phyloP scores from a whole-genome alignment of 495 filamentous ascomycete species.

The Penicillium psychrofluorescens region DNA sequence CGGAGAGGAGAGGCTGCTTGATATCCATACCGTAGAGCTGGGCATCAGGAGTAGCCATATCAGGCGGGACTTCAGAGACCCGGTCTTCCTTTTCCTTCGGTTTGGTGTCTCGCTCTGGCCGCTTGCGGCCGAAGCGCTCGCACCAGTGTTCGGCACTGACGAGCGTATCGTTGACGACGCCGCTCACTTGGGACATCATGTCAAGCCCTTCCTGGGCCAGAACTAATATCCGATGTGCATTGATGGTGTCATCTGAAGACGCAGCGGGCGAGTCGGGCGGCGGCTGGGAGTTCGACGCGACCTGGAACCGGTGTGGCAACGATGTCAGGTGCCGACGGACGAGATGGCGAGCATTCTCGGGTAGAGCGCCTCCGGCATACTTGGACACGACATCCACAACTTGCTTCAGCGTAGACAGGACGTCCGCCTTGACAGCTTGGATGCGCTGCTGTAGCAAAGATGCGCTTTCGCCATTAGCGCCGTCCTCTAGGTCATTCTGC shows the following conservation, averaged over 20 bases:
- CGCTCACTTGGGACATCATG: conserved; percentile 79
- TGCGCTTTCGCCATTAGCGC: conserved; percentile 21
- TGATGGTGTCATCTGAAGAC: conserved; percentile 35
- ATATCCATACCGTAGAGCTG: conserved; percentile 22
- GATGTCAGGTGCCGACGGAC: conserved; percentile 74
- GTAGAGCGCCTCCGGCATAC: conserved; percentile 77
- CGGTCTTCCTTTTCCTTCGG: background rate
- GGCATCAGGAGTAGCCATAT: conserved; percentile 3
- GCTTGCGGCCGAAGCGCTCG: conserved; percentile 58
- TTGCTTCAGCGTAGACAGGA: conserved; percentile 66
- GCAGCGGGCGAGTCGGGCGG: conserved; percentile 29
- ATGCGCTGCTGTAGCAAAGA: conserved; percentile 54
- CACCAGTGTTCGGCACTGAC: conserved; percentile 84
- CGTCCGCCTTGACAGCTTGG: conserved; percentile 60
- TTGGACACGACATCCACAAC: conserved; percentile 73
- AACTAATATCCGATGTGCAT: conserved; percentile 65
- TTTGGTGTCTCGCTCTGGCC: conserved; percentile 11
- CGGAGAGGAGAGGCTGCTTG: conserved; percentile 25
- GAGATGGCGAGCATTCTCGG: conserved; percentile 70
- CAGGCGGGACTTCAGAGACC: conserved; percentile 14
- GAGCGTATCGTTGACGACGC: conserved; percentile 75
- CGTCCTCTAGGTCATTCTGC: conserved; percentile 15
- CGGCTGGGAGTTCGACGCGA: conserved; percentile 38
- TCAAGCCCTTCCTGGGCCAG: conserved; percentile 83
- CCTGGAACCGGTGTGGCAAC: conserved; percentile 68